Evolutionary conservation across 2,329 filamentous ascomycete species (phyloP), one percentile per base, ranked within the genome.

Genomic region (Drechslerella stenobrocha): DNA sequence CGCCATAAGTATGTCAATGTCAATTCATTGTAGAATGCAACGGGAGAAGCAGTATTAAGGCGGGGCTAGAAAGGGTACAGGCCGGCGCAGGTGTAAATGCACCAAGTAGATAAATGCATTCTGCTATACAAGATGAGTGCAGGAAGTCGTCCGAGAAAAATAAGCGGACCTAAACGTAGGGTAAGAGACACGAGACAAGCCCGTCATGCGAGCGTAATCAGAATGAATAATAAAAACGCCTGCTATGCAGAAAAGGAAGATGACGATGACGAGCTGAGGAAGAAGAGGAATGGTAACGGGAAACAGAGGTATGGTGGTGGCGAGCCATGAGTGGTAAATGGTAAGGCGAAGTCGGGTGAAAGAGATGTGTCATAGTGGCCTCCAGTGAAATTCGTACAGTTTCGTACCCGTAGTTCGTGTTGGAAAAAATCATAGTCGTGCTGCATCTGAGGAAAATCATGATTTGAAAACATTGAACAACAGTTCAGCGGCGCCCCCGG

Each of bases 1-100:
- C 63, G 63, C 63, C 63, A 37, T 67, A 15, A 65, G 22, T 55
- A 34, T 60, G 55, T 52, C 37, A 20, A 26, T 32, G 24, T 15
- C n/a, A 35, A 23, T 8, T 20, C 44, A 20, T 15, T 9, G 44
- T 11, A 4, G 23, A 23, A 6, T 28, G 35, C 20, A 67, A 46
- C 28, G 46, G 58, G 22, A 2, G 47, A 42, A 3, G 37, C 37
- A 69, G 55, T 60, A 69, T 60, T 52, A 65, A 45, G 35, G 37
- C 30, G 4, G 37, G 55, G 44, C 44, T 69, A 30, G 28, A 11
- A 30, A 30, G 11, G 28, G 37, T 35, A 30, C 6, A 48, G n/a
- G 50, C 52, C 52, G 18, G 9, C 18, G 37, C 34, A 20, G 13
- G 18, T 42, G 22, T n/a, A 26, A 26, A 48, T 26, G 28, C 11